Base-by-base conservation (phyloP, 306 rosid genomes). In the Sphenostylis stenocarpa region DNA sequence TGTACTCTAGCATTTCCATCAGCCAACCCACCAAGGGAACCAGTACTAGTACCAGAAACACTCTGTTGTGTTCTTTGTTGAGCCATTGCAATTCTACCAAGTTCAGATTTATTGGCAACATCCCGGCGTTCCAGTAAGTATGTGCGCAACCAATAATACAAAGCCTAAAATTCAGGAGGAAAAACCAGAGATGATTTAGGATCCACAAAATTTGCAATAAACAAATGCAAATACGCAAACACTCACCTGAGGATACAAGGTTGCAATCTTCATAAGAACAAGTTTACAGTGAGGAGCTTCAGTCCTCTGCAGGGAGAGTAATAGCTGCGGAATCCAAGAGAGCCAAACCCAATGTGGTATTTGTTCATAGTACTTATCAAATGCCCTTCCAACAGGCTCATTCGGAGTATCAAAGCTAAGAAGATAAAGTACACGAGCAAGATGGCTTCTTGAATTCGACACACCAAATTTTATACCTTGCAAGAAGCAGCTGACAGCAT, bases 341-440 rank as follows among this genome's bases (percentile, higher is more conserved):
- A 96, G 96, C 99, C 99, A 96, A 85, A 93, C 97, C 99, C 99
- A 96, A 77, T 96, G 98, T 23, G 99, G 99, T 79, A 96, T 85
- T 76, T 96, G 97, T 38, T 92, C 99, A 48, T 88, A 78, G 86
- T 82, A 91, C 87, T 96, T 96, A 83, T 91, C 99, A 82, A 96
- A 91, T 70, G 99, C 84, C 88, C 88, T 88, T 67, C 99, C 98
- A 51, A 96, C 99, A 76, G 91, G 91, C 81, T 96, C 98, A 73
- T 73, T 92, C 36, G 91, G 87, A 58, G 98, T 88, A 81, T 96
- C 99, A 65, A 96, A 96, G 87, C 99, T 96, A 80, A 96, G 97
- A 82, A 96, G 99, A 86, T 89, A 96, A 66, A 96, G 88, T 67
- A 96, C 98, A 1, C 97, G 97, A 71, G 99, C 99, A 31, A 92